phyloP scores from a whole-genome alignment of 1,284 basidiomycete species.

The Blastosporella zonata region DNA sequence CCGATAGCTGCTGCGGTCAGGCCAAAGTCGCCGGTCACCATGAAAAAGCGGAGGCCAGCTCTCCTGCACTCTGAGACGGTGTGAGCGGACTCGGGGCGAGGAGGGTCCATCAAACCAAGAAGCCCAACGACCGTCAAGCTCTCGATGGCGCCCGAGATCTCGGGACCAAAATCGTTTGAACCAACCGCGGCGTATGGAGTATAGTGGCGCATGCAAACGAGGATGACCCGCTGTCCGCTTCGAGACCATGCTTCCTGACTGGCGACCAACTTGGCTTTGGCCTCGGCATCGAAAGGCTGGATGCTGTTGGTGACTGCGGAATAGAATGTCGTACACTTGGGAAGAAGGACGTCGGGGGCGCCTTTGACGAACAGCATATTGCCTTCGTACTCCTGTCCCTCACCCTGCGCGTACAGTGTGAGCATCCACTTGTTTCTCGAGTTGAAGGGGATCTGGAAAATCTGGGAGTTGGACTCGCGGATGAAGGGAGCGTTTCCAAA shows the following conservation, averaged over 20 bases:
- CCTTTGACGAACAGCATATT: conserved; percentile 51
- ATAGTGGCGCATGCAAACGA: conserved; percentile 34
- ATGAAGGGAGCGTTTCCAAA: conserved; percentile 22
- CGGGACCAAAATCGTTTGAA: conserved; percentile 36
- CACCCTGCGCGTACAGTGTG: conserved; percentile 10
- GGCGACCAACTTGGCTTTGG: conserved; percentile 27
- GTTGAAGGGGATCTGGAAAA: conserved; percentile 56
- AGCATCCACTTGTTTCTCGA: conserved; percentile 71
- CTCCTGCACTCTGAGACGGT: conserved; percentile 41
- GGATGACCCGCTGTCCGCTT: conserved; percentile 61
- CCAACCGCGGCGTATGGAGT: conserved; percentile 13
- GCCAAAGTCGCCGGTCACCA: conserved; percentile 28
- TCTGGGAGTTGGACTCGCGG: conserved; percentile 27
- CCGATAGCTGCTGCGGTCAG: conserved; percentile 24
- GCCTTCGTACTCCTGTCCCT: not conserved
- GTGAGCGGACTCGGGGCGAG: conserved; percentile 47
- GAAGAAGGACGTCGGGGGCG: conserved; percentile 57
- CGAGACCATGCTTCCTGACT: conserved; percentile 52
- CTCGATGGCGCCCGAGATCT: conserved; percentile 33
- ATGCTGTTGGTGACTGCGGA: conserved; percentile 31
- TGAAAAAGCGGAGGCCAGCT: conserved; percentile 28
- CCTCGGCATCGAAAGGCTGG: conserved; percentile 30
- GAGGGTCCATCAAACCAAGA: conserved; percentile 59
- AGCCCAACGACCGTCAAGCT: conserved; percentile 57
- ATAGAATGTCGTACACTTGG: conserved; percentile 34